Conservation (phyloP, 352 stramenopile species). For the Globisporangium nodosum region DNA sequence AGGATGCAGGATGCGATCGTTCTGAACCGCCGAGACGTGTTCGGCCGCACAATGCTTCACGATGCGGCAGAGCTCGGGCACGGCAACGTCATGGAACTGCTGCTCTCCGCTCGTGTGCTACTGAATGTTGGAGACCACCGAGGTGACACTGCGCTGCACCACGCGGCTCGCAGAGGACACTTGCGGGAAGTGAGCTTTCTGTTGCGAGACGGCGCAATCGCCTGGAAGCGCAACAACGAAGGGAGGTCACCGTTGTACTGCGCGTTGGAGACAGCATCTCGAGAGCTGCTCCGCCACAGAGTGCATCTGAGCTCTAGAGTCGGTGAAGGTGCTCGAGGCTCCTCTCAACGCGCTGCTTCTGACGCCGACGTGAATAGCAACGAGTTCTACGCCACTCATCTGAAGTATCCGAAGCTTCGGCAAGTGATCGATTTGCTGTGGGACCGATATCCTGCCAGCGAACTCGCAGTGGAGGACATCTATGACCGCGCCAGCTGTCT, state of each 20-base stretch:
- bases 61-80: slow-evolving; percentile 54
- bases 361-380: slow-evolving; percentile 15
- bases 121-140: slow-evolving; percentile 29
- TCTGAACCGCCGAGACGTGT: slow-evolving; percentile 45
- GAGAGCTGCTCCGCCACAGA: not conserved
- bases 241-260: slow-evolving; percentile 47
- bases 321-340: not conserved
- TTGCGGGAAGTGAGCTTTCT: slow-evolving; percentile 53
- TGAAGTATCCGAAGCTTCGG: slow-evolving; percentile 39
- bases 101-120: slow-evolving; percentile 42
- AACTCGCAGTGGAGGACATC: slow-evolving; percentile 23
- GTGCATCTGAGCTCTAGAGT: not conserved
- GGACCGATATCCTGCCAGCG: slow-evolving; percentile 32
- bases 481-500: slow-evolving; percentile 36
- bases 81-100: slow-evolving; percentile 36
- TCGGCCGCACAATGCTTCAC: slow-evolving; percentile 57
- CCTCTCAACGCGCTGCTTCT: not conserved
- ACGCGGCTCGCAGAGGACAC: slow-evolving; percentile 35
- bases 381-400: slow-evolving; percentile 31
- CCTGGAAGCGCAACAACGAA: slow-evolving; percentile 40
- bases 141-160: slow-evolving; percentile 52
- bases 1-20: slow-evolving; percentile 33
- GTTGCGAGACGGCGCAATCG: slow-evolving; percentile 30
- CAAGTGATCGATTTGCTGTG: slow-evolving; percentile 68
- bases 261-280: slow-evolving; percentile 40